Evolutionary conservation across 371 early-diverging fungal species (phyloP).

Genomic region (Mucor mucedo): DNA sequence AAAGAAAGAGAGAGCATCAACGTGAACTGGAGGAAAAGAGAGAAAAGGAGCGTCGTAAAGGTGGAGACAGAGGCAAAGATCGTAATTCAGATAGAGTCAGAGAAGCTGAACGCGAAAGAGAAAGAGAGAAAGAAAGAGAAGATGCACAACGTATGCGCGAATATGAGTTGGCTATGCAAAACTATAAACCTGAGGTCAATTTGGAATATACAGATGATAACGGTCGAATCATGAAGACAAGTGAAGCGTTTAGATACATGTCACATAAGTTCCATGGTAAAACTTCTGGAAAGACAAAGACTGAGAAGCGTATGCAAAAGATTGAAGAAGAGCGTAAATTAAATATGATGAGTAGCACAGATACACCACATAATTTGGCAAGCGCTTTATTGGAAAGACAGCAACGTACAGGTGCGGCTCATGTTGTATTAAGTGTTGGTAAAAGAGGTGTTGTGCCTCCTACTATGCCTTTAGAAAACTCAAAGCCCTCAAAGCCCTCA

Average conservation of each 20-base stretch:
- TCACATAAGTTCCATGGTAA: slow-evolving; percentile 97
- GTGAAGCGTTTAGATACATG: slow-evolving; percentile 91
- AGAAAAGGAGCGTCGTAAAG: slow-evolving; percentile 41
- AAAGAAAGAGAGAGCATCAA: slow-evolving; percentile 60
- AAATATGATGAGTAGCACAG: slow-evolving; percentile 77
- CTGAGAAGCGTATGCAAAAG: slow-evolving; percentile 86
- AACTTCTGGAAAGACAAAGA: slow-evolving; percentile 91
- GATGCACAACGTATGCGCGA: slow-evolving; percentile 76
- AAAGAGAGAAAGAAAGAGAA: slow-evolving; percentile 59
- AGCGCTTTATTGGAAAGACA: slow-evolving; percentile 77
- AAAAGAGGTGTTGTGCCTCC: slow-evolving; percentile 64
- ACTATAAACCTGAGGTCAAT: slow-evolving; percentile 89
- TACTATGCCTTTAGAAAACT: slow-evolving; percentile 16
- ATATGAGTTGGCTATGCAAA: slow-evolving; percentile 81
- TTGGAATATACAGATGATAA: slow-evolving; percentile 91
- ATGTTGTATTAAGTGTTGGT: slow-evolving; percentile 84
- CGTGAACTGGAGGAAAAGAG: slow-evolving; percentile 45
- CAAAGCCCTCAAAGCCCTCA: slow-evolving; percentile 6
- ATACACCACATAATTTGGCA: slow-evolving; percentile 82
- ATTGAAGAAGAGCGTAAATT: slow-evolving; percentile 81
- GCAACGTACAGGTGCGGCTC: slow-evolving; percentile 75
- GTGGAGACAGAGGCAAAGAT: slow-evolving; percentile 28
- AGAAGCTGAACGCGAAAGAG: slow-evolving; percentile 51
- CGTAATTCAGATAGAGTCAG: slow-evolving; percentile 41
- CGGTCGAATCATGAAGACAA: slow-evolving; percentile 80